Conservation (phyloP, 1,284 basidiomycete species). For the Hymenochaete sp. region DNA sequence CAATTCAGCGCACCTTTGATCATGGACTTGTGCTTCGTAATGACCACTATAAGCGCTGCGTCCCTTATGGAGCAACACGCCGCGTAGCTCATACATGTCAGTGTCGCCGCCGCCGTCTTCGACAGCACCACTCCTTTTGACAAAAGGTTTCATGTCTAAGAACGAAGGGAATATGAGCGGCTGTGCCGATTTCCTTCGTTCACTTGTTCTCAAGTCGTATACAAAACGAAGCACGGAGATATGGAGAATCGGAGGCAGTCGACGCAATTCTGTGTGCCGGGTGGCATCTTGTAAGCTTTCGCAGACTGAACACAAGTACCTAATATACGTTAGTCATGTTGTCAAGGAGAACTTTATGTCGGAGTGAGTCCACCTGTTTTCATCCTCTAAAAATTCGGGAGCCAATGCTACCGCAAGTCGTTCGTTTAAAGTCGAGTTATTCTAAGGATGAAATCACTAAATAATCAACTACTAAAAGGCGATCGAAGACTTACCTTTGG, state of each 20-base stretch:
- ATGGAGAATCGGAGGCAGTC: slow-evolving; percentile 78
- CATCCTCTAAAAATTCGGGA: slow-evolving; percentile 66
- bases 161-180: slow-evolving; percentile 62
- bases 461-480: slow-evolving; percentile 11
- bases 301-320: slow-evolving; percentile 74
- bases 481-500: slow-evolving; percentile 46
- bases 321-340: slow-evolving; percentile 24
- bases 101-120: slow-evolving; percentile 17
- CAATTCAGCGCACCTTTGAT: slow-evolving; percentile 44
- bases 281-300: slow-evolving; percentile 64
- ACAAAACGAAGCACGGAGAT: slow-evolving; percentile 86
- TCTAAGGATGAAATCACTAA: slow-evolving; percentile 33
- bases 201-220: slow-evolving; percentile 68
- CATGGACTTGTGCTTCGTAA: slow-evolving; percentile 84
- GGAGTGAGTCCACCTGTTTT: slow-evolving; percentile 56
- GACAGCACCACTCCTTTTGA: slow-evolving; percentile 26
- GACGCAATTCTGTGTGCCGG: slow-evolving; percentile 57
- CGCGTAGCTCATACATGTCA: slow-evolving; percentile 67
- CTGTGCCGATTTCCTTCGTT: slow-evolving; percentile 79
- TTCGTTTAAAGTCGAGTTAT: slow-evolving; percentile 63
- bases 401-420: slow-evolving; percentile 53
- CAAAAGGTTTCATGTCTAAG: slow-evolving; percentile 66
- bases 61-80: slow-evolving; percentile 80
- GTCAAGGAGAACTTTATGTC: background rate
- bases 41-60: slow-evolving; percentile 85